Base-by-base conservation (phyloP, 2,329 filamentous ascomycete genomes). In the Lithohypha guttulata region DNA sequence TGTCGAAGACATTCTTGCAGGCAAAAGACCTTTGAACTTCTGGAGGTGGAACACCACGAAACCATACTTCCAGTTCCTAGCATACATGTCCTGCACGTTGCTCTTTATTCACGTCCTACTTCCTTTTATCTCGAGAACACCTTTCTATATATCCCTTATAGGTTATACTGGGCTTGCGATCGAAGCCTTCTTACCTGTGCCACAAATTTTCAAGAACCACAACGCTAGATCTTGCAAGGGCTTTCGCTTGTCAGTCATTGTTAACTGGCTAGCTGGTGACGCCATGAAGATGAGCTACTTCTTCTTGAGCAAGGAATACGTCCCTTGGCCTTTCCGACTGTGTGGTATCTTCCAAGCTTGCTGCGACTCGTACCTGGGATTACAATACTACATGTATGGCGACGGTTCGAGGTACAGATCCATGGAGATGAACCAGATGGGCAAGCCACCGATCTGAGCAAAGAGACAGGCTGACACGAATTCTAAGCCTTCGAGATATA, bases 11-110 rank as follows among this genome's bases (percentile, higher is more conserved):
- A 22, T 48, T 26, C 27, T 47, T 42, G 26, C 55, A 43, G 19
- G 55, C 40, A 58, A 57, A 11, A 62, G 75, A 22, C 75, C 75
- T 0, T 78, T 69, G 51, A 64, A 68, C 39, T 79, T 79, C 55
- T 79, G 75, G 75, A 73, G 75, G 52, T 79, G 75, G 75, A 68
- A 63, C 46, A 60, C 57, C 39, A 59, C 68, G 14, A 63, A 67
- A 41, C 73, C 74, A 51, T 69, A 60, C 47, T 79, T 73, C 72
- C 59, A 63, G 18, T 76, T 73, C 51, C 51, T 79, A 11, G 60
- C 58, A 7, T 75, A 74, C 55, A 71, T 75, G 48, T 60, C 64
- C 14, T 56, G 57, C 13, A 51, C 52, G 0, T 59, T 79, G 22
- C 55, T 70, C 26, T 59, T 68, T 10, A 55, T 77, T 27, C 74